Percentiles rank a stretch among this genome's conserved stretches.
phyloP scores from a whole-genome alignment of 2,329 filamentous ascomycete genomes.

The Colletotrichum costaricense region DNA sequence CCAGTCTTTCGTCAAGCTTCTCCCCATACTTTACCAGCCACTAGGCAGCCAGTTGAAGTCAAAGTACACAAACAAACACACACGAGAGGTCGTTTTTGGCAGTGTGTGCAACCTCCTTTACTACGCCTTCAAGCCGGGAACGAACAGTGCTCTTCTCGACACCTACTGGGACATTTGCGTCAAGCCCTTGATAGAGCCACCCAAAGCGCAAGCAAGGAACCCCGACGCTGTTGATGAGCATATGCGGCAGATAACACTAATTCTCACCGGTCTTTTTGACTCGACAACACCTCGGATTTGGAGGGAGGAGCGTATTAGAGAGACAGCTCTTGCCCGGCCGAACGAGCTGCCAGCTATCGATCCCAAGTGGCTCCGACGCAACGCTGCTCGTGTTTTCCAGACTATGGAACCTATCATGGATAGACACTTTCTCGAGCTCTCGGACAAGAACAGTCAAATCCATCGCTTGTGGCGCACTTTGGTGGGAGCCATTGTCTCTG shows the following conservation, averaged over 20 bases:
- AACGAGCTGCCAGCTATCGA: slow-evolving; percentile 89
- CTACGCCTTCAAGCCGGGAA: slow-evolving; percentile 80
- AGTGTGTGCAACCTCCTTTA: slow-evolving; percentile 86
- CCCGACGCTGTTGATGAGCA: slow-evolving; percentile 59
- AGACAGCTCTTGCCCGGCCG: slow-evolving; percentile 66
- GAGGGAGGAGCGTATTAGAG: slow-evolving; percentile 78
- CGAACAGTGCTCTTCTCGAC: slow-evolving; percentile 74
- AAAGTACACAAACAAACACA: slow-evolving; percentile 68
- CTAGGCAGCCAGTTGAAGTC: slow-evolving; percentile 76
- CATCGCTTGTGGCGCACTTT: slow-evolving; percentile 71
- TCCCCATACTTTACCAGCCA: slow-evolving; percentile 69
- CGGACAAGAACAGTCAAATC: slow-evolving; percentile 65
- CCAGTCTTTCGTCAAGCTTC: slow-evolving; percentile 66
- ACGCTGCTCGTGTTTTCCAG: slow-evolving; percentile 72
- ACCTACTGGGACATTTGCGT: slow-evolving; percentile 84
- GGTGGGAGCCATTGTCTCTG: slow-evolving; percentile 71
- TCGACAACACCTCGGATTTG: slow-evolving; percentile 70
- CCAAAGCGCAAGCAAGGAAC: slow-evolving; percentile 45
- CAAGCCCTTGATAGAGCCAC: slow-evolving; percentile 60
- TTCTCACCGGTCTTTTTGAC: slow-evolving; percentile 79
- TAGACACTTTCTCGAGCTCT: slow-evolving; percentile 71
- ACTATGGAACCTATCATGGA: slow-evolving; percentile 71
- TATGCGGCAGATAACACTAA: slow-evolving; percentile 69
- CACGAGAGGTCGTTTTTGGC: slow-evolving; percentile 69
- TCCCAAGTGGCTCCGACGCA: slow-evolving; percentile 86